Conservation (phyloP, 768 basidiomycete species). For the Russula emetica region DNA sequence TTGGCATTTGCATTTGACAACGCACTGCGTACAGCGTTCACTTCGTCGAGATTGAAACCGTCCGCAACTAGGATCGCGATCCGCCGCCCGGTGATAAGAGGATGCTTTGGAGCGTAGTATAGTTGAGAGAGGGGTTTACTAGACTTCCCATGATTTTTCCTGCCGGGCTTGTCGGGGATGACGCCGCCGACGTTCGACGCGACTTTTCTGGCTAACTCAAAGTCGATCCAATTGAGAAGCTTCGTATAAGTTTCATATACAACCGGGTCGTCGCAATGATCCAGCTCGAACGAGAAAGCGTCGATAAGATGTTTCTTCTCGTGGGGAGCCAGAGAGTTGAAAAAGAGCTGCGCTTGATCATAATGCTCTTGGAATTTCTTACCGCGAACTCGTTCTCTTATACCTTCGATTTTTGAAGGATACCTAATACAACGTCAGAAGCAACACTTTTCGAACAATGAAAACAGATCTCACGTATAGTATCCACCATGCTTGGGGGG, state of each 20-base stretch:
- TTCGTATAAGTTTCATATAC: slow-evolving; percentile 68
- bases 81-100: slow-evolving; percentile 60
- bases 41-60: slow-evolving; percentile 61
- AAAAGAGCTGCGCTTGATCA: slow-evolving; percentile 74
- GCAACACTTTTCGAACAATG: not conserved
- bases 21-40: slow-evolving; percentile 53
- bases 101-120: slow-evolving; percentile 49
- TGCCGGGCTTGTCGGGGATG: slow-evolving; percentile 48
- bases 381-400: slow-evolving; percentile 59
- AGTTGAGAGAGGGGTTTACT: slow-evolving; percentile 56
- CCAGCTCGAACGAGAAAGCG: slow-evolving; percentile 79
- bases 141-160: slow-evolving; percentile 54
- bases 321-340: slow-evolving; percentile 65
- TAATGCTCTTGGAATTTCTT: slow-evolving; percentile 77
- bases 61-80: slow-evolving; percentile 75
- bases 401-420: slow-evolving; percentile 47
- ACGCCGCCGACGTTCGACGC: slow-evolving; percentile 61
- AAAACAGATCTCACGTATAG: slow-evolving; percentile 36
- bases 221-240: slow-evolving; percentile 67
- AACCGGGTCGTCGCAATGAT: slow-evolving; percentile 71
- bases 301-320: slow-evolving; percentile 70
- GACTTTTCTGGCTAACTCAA: slow-evolving; percentile 64
- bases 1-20: slow-evolving; percentile 52
- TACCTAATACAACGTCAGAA: slow-evolving; percentile 35
- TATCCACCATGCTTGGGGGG: slow-evolving; percentile 53